Conservation (phyloP, 108 stramenopile genomes). For the Pseudonitzschia delicatissima region DNA sequence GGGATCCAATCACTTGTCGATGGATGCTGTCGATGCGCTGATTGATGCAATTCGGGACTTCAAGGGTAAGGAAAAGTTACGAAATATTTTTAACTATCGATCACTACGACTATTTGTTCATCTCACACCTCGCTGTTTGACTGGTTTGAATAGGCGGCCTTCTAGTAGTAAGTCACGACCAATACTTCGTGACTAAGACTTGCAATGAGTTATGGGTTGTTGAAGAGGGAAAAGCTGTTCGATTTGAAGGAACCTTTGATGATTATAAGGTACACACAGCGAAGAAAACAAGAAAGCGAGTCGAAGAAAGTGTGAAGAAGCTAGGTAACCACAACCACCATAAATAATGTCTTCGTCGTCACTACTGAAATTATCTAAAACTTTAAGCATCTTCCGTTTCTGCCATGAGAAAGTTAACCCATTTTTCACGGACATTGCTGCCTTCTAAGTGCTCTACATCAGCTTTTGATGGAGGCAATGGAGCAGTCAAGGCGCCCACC, state of each 20-base stretch:
- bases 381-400: conserved; percentile 73
- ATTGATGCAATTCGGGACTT: conserved; percentile 87
- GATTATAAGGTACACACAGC: conserved; percentile 83
- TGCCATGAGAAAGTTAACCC: conserved; percentile 78
- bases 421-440: conserved; percentile 84
- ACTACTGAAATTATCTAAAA: background rate
- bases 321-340: conserved; percentile 33
- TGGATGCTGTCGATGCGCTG: conserved; percentile 97
- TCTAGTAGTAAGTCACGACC: conserved; percentile 94
- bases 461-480: conserved; percentile 71
- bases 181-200: conserved; percentile 80
- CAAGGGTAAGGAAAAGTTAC: conserved; percentile 16
- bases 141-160: conserved; percentile 73
- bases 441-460: conserved; percentile 79
- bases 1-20: conserved; percentile 94
- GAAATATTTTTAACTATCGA: background rate
- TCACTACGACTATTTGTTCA: background rate
- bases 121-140: background rate
- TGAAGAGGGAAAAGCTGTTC: conserved; percentile 57
- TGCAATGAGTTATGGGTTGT: conserved; percentile 88
- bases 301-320: conserved; percentile 79
- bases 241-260: conserved; percentile 77
- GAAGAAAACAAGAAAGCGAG: conserved; percentile 69
- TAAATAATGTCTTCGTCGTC: background rate
- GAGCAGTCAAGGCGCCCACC: conserved; percentile 64